Conservation (phyloP, 2,329 filamentous ascomycete genomes). For the Coniella vitis region DNA sequence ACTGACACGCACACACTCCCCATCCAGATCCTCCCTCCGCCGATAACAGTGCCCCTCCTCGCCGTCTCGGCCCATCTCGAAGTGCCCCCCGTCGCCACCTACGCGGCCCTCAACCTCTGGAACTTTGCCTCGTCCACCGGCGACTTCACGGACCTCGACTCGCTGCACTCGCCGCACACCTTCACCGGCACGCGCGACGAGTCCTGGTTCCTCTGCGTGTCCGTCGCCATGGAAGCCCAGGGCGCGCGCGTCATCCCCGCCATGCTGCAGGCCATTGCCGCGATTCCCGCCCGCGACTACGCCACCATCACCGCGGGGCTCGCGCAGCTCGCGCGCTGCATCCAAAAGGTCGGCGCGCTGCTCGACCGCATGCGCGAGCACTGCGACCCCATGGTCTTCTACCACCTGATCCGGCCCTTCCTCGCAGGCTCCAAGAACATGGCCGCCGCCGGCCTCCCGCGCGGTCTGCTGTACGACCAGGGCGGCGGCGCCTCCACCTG, state of each 20-base stretch:
- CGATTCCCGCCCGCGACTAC: slow-evolving; percentile 55
- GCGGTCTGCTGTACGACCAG: slow-evolving; percentile 78
- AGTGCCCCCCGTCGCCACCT: slow-evolving; percentile 83
- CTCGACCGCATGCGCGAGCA: slow-evolving; percentile 82
- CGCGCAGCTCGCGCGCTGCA: slow-evolving; percentile 55
- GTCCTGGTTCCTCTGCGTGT: slow-evolving; percentile 89
- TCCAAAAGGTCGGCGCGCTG: slow-evolving; percentile 61
- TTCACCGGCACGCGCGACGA: slow-evolving; percentile 87
- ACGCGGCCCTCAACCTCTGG: slow-evolving; percentile 81
- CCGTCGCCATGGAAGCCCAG: slow-evolving; percentile 80
- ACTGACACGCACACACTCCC: no score
- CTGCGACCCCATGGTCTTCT: slow-evolving; percentile 83
- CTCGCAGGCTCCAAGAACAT: slow-evolving; percentile 91
- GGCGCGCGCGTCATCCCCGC: slow-evolving; percentile 68
- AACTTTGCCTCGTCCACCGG: slow-evolving; percentile 61
- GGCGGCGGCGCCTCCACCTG: slow-evolving; percentile 60
- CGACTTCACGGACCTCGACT: slow-evolving; percentile 59
- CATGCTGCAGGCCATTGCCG: slow-evolving; percentile 71
- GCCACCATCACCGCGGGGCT: slow-evolving; percentile 56
- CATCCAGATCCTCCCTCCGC: slow-evolving; percentile 64
- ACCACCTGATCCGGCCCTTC: slow-evolving; percentile 80
- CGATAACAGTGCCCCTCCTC: slow-evolving; percentile 72
- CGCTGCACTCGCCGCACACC: slow-evolving; percentile 66
- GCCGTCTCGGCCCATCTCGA: slow-evolving; percentile 65
- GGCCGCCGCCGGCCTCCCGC: slow-evolving; percentile 73